Evolutionary conservation across 2,329 filamentous ascomycete species (phyloP).

Genomic region (Trichophyton simii): DNA sequence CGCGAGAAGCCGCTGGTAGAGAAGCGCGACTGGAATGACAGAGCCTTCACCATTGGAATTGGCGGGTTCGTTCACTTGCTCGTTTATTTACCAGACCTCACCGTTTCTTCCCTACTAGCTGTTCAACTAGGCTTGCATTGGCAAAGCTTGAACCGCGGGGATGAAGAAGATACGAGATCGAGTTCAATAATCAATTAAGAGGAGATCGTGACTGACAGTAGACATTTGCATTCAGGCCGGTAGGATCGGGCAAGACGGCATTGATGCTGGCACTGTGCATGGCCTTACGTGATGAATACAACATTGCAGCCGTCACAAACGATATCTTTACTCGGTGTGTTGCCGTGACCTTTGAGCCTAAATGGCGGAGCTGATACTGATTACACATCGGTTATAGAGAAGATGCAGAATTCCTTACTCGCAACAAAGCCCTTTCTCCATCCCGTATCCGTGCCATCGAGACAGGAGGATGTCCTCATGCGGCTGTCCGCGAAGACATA

Average conservation of each 20-base stretch:
- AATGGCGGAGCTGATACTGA: background rate
- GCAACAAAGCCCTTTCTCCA: conserved; percentile 68
- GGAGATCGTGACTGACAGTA: background rate
- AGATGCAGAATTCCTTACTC: conserved; percentile 93
- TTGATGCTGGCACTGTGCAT: conserved; percentile 90
- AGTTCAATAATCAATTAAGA: background rate
- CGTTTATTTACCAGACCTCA: background rate
- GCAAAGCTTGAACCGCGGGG: background rate
- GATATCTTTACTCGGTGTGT: conserved; percentile 82
- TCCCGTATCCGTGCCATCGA: conserved; percentile 87
- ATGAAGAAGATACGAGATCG: background rate
- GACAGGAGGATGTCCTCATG: conserved; percentile 93
- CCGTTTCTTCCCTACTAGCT: background rate
- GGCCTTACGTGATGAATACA: conserved; percentile 65
- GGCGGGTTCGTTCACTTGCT: conserved; percentile 56
- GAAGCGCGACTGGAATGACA: conserved; percentile 72
- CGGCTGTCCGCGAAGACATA: conserved; percentile 94
- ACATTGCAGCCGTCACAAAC: conserved; percentile 91
- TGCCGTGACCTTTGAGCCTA: background rate
- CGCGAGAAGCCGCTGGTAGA: conserved; percentile 91
- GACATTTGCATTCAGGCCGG: conserved; percentile 48
- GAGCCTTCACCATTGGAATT: conserved; percentile 94
- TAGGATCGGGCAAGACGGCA: conserved; percentile 93
- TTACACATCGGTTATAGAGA: conserved; percentile 40
- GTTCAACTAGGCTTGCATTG: background rate